Conservation (phyloP, 192 early-diverging fungal genomes). For the Thamnidium elegans region DNA sequence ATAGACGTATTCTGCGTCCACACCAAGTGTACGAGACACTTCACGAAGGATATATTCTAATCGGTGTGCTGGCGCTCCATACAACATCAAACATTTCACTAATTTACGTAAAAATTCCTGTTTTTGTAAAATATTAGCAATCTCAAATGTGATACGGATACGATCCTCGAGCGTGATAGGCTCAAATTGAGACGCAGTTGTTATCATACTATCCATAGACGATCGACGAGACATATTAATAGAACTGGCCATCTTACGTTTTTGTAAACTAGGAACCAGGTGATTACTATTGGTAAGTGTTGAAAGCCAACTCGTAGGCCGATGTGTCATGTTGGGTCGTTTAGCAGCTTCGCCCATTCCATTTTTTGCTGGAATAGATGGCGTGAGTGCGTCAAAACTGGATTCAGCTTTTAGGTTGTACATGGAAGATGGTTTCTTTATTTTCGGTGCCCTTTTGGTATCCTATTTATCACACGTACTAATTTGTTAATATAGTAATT, state of each 20-base stretch:
- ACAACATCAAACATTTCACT: conserved; percentile 65
- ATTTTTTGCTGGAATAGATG: too few relatives aligned
- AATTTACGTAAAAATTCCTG: conserved; percentile 63
- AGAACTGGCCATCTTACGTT: conserved; percentile 15
- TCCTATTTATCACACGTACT: too few relatives aligned
- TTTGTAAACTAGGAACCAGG: conserved; percentile 28
- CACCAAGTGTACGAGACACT: conserved; percentile 58
- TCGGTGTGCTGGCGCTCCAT: conserved; percentile 66
- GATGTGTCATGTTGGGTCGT: conserved; percentile 11
- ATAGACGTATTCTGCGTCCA: conserved; percentile 64
- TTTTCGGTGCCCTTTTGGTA: conserved; percentile 1
- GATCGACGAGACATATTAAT: conserved; percentile 24
- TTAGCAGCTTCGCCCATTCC: neutral
- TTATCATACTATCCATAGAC: conserved; percentile 31
- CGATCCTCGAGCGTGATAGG: conserved; percentile 47
- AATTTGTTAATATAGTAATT: too few relatives aligned
- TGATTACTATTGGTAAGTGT: conserved; percentile 21
- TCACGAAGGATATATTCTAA: conserved; percentile 63
- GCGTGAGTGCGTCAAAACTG: conserved; percentile 4
- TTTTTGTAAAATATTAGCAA: conserved; percentile 66
- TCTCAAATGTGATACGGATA: conserved; percentile 50
- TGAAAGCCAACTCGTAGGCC: conserved; percentile 29
- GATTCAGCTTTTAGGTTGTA: conserved; percentile 12
- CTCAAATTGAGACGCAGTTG: conserved; percentile 32
- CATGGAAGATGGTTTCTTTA: conserved; percentile 12